Base-by-base conservation (phyloP, 1,139 yeast species). In the Kurtzmaniella quercitrusa region DNA sequence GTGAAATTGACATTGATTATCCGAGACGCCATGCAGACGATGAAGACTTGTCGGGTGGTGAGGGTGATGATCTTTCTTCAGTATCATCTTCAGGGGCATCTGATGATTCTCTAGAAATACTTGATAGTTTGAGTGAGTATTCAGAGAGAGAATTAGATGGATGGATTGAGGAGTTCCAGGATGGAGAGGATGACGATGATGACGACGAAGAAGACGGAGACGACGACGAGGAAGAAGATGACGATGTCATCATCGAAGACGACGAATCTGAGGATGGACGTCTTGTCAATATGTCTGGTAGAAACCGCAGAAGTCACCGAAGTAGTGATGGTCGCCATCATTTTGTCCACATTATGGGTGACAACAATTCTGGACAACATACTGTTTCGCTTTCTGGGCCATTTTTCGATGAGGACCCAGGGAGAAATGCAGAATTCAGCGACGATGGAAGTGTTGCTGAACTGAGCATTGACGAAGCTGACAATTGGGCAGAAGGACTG, bases 91-190 rank as follows among this genome's bases (percentile, higher is more conserved):
- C 54, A 30, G 59, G 61, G 32, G 71, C 62, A 23, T 63, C 59
- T 21, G 67, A 56, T 9, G 68, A 59, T 12, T 57, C 54, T 34
- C 9, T 33, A 4, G 59, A 47, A 30, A 60, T 58, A 30, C 65
- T 59, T 36, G 66, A 59, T 17, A 63, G 54, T 12, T 54, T 50
- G 26, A 64, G 67, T 46, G 71, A 61, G 33, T 66, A 69, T 43
- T 72, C 67, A 38, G 71, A 68, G 43, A 72, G 60, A 38, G 76
- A 68, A 39, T 56, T 70, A 15, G 76, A 71, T 47, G 71, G 68
- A 2, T 71, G 76, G 76, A 62, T 72, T 41, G 74, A 68, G 43
- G 74, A 65, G 33, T 68, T 72, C 47, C 68, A 54, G 49, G 66
- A 59, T 41, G 61, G 53, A 28, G 59, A 56, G 8, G 48, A 47